phyloP scores from a whole-genome alignment of 1,284 basidiomycete genomes.

The Rhodofomes roseus region DNA sequence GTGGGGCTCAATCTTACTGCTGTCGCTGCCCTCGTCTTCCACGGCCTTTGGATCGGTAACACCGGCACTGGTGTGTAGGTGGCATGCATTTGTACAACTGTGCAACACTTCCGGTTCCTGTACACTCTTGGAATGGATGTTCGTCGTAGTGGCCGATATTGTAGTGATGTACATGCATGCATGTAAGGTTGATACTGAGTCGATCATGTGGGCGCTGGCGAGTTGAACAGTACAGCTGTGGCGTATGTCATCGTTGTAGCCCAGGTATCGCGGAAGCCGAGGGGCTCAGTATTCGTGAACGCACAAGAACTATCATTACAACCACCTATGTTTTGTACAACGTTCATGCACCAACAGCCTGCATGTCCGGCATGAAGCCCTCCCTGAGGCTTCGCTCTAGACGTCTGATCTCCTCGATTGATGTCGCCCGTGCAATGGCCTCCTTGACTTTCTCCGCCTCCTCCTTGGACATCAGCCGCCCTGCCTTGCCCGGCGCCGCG shows the following conservation, averaged over 20 bases:
- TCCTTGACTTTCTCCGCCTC: constrained; percentile 88
- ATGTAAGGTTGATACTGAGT: too few species aligned
- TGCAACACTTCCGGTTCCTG: not conserved
- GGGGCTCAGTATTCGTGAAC: not conserved
- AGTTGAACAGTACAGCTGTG: too few species aligned
- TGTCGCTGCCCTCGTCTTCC: constrained; percentile 60
- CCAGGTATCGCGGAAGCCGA: too few species aligned
- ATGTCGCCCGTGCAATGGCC: constrained; percentile 88
- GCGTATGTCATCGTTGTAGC: too few species aligned
- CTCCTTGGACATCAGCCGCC: constrained; percentile 88
- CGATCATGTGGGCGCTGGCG: too few species aligned
- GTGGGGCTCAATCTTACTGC: constrained; percentile 62
- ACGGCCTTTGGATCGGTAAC: constrained; percentile 70
- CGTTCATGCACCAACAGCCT: constrained; percentile 66
- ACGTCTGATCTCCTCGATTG: constrained; percentile 86
- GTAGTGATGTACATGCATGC: not conserved
- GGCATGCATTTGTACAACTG: not conserved
- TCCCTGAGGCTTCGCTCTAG: constrained; percentile 87
- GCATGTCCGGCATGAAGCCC: constrained; percentile 77
- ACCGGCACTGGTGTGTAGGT: constrained; percentile 32
- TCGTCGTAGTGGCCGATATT: too few species aligned
- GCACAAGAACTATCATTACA: constrained; percentile 32
- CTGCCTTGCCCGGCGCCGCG: constrained; percentile 60
- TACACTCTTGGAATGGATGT: too few species aligned
- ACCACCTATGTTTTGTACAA: constrained; percentile 22